phyloP scores from a whole-genome alignment of 2,329 filamentous ascomycete species.

The Whalleya microplaca region DNA sequence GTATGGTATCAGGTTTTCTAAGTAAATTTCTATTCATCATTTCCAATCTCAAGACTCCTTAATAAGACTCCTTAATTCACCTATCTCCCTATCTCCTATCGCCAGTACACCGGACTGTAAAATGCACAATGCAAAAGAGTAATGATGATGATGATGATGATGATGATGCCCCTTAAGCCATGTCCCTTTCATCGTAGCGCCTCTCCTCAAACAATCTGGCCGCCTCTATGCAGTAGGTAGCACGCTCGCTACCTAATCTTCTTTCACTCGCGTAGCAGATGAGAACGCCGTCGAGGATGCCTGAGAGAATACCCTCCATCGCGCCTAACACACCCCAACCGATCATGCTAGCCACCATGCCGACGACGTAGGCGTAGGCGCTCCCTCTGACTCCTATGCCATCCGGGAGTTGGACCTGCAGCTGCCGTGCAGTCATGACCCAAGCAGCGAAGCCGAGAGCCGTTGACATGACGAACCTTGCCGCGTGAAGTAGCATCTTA shows the following conservation, averaged over 20 bases:
- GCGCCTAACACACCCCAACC: constrained; percentile 92
- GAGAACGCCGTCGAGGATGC: constrained; percentile 84
- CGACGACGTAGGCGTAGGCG: constrained; percentile 92
- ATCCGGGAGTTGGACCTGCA: constrained; percentile 63
- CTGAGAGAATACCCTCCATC: constrained; percentile 85
- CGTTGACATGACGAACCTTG: constrained; percentile 87
- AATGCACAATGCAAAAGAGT: constrained; percentile 15
- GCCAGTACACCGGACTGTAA: constrained; percentile 16
- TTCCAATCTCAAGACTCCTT: constrained; percentile 27
- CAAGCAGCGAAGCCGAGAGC: constrained; percentile 93
- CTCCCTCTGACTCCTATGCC: constrained; percentile 70
- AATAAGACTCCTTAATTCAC: constrained; percentile 22
- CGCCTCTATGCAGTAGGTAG: constrained; percentile 89
- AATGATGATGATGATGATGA: no score
- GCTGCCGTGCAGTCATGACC: constrained; percentile 85
- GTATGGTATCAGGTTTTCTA: background rate
- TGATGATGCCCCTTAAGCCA: constrained; percentile 36
- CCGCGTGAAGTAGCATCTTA: constrained; percentile 89
- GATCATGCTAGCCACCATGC: constrained; percentile 88
- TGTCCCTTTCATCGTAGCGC: constrained; percentile 38
- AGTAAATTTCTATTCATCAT: constrained; percentile 22
- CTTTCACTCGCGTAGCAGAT: constrained; percentile 95
- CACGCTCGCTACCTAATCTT: constrained; percentile 66
- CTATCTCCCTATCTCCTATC: constrained; percentile 17
- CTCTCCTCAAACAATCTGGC: constrained; percentile 81